These are phyloP conservation scores for Solanum pinnatisectum DNA, from an alignment of 257 asterid genomes.

Conservation along the genomic window DNA sequence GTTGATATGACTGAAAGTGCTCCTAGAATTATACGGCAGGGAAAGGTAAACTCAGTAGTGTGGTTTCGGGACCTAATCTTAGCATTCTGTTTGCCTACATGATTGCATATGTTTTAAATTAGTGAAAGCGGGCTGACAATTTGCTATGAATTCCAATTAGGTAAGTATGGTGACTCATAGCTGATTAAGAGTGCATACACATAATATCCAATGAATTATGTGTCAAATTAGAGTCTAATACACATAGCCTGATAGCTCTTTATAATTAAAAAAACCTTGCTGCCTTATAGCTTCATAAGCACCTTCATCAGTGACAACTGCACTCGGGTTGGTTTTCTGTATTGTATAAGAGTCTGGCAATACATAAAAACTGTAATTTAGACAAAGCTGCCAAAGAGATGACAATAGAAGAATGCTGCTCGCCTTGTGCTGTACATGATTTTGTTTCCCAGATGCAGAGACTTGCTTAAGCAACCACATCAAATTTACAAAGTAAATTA, in stretches of 20 bases:
- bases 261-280: not conserved
- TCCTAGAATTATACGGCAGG: constrained; percentile 54
- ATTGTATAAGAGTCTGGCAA: not conserved
- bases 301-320: not conserved
- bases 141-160: not conserved
- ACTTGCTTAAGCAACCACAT: not conserved
- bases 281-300: not conserved
- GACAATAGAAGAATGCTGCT: not conserved
- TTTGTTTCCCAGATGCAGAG: not conserved
- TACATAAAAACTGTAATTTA: not conserved
- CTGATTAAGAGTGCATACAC: not conserved
- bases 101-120: not conserved
- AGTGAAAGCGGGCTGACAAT: not conserved
- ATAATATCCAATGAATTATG: not conserved
- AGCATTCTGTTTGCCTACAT: not conserved
- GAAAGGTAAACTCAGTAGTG: constrained; percentile 47
- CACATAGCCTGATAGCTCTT: not conserved
- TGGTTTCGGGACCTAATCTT: not conserved
- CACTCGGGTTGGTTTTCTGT: not conserved
- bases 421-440: not conserved
- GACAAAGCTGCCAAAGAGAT: not conserved
- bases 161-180: not conserved
- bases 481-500: not conserved
- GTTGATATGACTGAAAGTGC: constrained; percentile 75
- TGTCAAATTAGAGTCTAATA: not conserved